Evolutionary conservation across 129 eudicot species (phyloP), one percentile per base, ranked within the genome.

Genomic region (Arctium lappa): DNA sequence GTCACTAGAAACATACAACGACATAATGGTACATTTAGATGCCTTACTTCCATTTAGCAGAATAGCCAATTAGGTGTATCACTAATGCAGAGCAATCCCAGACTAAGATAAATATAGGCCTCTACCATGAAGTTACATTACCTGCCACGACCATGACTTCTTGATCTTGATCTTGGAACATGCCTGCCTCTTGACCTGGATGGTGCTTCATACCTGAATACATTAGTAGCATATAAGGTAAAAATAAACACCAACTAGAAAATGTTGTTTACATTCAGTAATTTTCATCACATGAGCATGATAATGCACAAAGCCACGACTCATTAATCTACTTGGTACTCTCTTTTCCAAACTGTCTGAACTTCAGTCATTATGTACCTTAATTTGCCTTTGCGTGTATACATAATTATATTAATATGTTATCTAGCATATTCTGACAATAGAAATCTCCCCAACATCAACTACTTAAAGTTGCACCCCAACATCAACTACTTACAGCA

Each of bases 81-180:
- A 42, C 15, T 16, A n/a, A 37, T 72, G 65, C 22, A 53, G 65
- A 53, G n/a, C 65, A 63, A n/a, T 2, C 31, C 69, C 69, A 18
- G 6, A 16, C 1, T 63, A 50, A 63, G 56, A 73, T 8, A 73
- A 73, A 6, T 63, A 63, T 53, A 6, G 69, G 31, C 69, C 31
- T 63, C 69, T n/a, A 22, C 29, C 69, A 63, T n/a, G 69, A 5
- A 18, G 29, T 63, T n/a, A 63, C 84, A 8, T 11, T 77, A 94
- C 98, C 99, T 89, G 74, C 94, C 98, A 90, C 92, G 97, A 76
- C 94, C 93, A 88, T 9, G 98, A 87, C 60, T 87, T 85, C 90
- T 87, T 22, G 87, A 86, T 65, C 87, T 86, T 62, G 90, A 89
- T 22, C 27, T 22, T 22, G 27, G 3, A 63, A 32, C 30, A 5